These are phyloP conservation scores for Bryum argenteum DNA, from an alignment of 225 moss, liverwort and hornwort species.

Conservation along the genomic window DNA sequence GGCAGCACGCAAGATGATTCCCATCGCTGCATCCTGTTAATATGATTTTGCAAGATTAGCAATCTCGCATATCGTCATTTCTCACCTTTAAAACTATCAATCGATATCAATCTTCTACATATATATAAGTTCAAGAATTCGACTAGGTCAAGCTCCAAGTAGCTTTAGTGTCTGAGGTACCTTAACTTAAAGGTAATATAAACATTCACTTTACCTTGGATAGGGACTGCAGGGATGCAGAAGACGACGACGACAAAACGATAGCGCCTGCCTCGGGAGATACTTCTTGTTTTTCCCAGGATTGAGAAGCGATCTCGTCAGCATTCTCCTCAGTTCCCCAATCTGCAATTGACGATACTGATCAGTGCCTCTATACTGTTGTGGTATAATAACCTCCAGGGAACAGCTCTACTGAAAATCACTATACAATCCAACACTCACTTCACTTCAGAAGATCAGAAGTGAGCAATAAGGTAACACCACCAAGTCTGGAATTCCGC, in stretches of 20 bases:
- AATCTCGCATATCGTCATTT: constrained; percentile 4
- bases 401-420: not conserved
- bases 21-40: constrained; percentile 85
- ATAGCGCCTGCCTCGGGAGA: constrained; percentile 59
- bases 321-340: constrained; percentile 36
- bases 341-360: constrained; percentile 35
- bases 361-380: constrained; percentile 15
- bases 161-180: not conserved
- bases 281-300: constrained; percentile 38
- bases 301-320: constrained; percentile 36
- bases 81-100: not conserved
- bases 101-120: not conserved
- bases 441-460: not conserved
- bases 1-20: constrained; percentile 82
- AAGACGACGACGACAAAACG: constrained; percentile 45
- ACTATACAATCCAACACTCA: not conserved
- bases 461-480: not conserved
- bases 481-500: not conserved
- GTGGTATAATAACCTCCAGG: not conserved
- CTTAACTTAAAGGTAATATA: constrained; percentile 12
- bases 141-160: not conserved
- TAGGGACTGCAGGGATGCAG: constrained; percentile 51
- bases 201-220: constrained; percentile 53
- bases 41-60: not conserved
- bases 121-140: not conserved